Conservation (phyloP, 352 stramenopile genomes). For the Paralagenidium karlingii region DNA sequence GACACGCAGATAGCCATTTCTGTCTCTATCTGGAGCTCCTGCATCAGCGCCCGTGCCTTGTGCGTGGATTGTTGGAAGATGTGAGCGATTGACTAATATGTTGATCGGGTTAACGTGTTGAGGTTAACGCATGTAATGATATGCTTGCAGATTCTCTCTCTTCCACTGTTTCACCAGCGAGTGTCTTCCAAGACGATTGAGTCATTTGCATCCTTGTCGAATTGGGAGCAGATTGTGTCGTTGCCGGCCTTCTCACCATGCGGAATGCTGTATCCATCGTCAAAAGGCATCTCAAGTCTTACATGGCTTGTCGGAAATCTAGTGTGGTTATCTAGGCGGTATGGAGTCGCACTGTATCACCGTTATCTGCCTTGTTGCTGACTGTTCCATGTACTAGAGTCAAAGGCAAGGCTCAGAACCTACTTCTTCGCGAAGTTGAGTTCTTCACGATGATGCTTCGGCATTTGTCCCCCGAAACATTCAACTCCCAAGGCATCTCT, state of each 20-base stretch:
- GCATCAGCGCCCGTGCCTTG: slow-evolving; percentile 2
- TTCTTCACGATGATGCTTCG: slow-evolving; percentile 31
- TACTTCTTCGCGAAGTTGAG: slow-evolving; percentile 20
- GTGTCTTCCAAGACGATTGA: slow-evolving; percentile 8
- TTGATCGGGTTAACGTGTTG: slow-evolving; percentile 2
- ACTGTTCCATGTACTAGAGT: slow-evolving; percentile 8
- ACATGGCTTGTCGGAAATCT: slow-evolving; percentile 57
- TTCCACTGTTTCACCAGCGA: slow-evolving; percentile 25
- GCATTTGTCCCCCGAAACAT: slow-evolving; percentile 33
- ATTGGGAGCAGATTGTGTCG: slow-evolving; percentile 18
- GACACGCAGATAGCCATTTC: slow-evolving; percentile 15
- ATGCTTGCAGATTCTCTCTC: slow-evolving; percentile 22
- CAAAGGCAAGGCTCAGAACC: slow-evolving; percentile 9
- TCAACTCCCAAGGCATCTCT: slow-evolving; percentile 25
- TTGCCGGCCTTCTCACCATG: slow-evolving; percentile 11
- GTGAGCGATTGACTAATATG: slow-evolving; percentile 4
- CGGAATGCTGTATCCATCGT: slow-evolving; percentile 18
- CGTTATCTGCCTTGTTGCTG: no score
- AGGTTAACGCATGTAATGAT: not conserved
- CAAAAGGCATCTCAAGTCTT: slow-evolving; percentile 27
- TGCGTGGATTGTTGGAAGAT: slow-evolving; percentile 16
- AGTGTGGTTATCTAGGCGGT: slow-evolving; percentile 35
- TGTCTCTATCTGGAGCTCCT: slow-evolving; percentile 8
- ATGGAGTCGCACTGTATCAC: slow-evolving; percentile 2
- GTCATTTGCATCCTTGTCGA: slow-evolving; percentile 9